A percentile compares a stretch with the other conserved stretches of the same genome.
phyloP scores from a whole-genome alignment of 257 asterid genomes.

The Salvia splendens region DNA sequence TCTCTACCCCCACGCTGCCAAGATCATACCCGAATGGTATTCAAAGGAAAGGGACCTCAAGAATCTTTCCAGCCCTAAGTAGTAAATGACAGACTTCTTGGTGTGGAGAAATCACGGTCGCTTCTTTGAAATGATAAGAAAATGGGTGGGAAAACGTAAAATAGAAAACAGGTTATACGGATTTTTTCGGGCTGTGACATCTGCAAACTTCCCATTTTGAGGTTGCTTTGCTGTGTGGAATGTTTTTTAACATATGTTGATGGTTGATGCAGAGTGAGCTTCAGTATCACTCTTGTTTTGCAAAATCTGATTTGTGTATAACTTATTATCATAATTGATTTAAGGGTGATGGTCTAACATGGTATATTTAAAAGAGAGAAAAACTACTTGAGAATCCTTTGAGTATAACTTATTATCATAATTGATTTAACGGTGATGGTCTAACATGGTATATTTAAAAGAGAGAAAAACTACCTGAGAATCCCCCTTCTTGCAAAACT shows the following conservation, averaged over 20 bases:
- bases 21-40: constrained; percentile 81
- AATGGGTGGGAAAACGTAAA: background rate
- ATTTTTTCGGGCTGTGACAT: background rate
- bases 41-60: constrained; percentile 67
- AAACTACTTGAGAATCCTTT: too few relatives aligned
- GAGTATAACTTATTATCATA: too few relatives aligned
- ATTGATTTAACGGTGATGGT: too few relatives aligned
- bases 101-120: too few relatives aligned
- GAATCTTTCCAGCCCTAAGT: constrained; percentile 66
- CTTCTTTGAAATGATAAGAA: background rate
- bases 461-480: too few relatives aligned
- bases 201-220: background rate
- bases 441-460: too few relatives aligned
- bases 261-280: constrained; percentile 19
- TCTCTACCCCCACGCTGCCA: constrained; percentile 73
- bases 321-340: too few relatives aligned
- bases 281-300: background rate
- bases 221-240: constrained; percentile 2
- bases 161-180: constrained; percentile 1
- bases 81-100: constrained; percentile 11
- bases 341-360: too few relatives aligned
- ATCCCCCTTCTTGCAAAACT: too few relatives aligned
- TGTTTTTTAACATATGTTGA: background rate
- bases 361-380: too few relatives aligned
- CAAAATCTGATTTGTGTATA: too few relatives aligned